phyloP scores from a whole-genome alignment of 192 early-diverging fungal species.

The Mortierella hygrophila region DNA sequence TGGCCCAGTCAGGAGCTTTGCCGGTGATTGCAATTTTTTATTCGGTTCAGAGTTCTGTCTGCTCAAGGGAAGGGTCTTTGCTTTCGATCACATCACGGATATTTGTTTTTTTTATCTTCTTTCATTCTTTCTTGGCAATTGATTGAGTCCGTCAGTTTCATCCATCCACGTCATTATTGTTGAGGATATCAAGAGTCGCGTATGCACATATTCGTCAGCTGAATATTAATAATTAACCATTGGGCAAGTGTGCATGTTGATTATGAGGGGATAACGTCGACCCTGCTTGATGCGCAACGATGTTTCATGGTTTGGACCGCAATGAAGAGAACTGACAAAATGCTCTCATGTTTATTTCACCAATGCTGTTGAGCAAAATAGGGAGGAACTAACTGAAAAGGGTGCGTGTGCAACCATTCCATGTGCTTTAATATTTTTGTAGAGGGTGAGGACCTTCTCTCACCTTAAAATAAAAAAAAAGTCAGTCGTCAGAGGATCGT shows the following conservation, averaged over 20 bases:
- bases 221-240: not conserved
- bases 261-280: not conserved
- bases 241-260: not conserved
- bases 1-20: not conserved
- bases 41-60: not conserved
- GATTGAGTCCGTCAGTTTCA: not conserved
- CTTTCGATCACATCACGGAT: slow-evolving; percentile 2
- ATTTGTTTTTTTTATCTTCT: not conserved
- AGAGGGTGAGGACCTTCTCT: not conserved
- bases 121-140: not conserved
- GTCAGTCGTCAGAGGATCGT: not conserved
- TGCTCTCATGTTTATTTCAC: not conserved
- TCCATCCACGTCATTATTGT: not conserved
- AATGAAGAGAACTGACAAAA: not conserved
- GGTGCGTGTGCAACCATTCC: not conserved
- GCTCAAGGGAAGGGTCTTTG: not conserved
- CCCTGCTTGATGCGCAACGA: not conserved
- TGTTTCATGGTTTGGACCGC: slow-evolving; percentile 1
- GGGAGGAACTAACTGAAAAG: not conserved
- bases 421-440: slow-evolving; percentile 1
- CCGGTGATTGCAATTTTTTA: slow-evolving; percentile 5
- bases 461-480: not conserved
- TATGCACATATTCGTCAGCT: not conserved
- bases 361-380: not conserved
- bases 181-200: not conserved